A percentile compares a stretch with the other conserved stretches of the same genome.
phyloP scores from a whole-genome alignment of 352 stramenopile species.

The Phytophthora idaei region DNA sequence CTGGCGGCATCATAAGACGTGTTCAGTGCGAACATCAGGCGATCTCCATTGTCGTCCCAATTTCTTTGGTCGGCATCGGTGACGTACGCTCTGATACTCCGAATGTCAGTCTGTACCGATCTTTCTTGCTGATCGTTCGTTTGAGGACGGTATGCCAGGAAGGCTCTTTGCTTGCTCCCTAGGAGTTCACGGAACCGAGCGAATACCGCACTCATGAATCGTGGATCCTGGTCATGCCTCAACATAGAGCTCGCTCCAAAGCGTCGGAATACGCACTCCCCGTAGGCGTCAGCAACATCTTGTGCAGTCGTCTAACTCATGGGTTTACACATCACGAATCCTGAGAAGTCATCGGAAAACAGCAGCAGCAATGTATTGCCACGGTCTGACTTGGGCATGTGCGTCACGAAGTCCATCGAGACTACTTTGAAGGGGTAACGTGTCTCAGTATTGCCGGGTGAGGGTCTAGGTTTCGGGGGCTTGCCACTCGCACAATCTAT shows the following conservation, averaged over 20 bases:
- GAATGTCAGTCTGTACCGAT: conserved; percentile 5
- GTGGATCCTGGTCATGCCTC: too few species aligned
- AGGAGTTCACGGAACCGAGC: conserved; percentile 8
- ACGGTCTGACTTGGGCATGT: too few species aligned
- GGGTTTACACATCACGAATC: conserved; percentile 1
- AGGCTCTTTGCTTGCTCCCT: conserved; percentile 5
- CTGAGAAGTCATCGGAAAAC: too few species aligned
- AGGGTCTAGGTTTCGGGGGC: neutral
- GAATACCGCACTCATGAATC: neutral
- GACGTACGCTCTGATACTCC: conserved; percentile 6
- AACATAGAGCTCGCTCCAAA: neutral
- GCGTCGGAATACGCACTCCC: neutral
- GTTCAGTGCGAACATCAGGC: conserved; percentile 6
- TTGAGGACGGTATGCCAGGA: conserved; percentile 14
- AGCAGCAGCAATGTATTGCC: too few species aligned
- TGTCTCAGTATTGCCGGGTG: neutral
- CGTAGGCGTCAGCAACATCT: neutral
- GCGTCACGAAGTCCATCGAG: too few species aligned
- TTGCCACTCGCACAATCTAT: neutral
- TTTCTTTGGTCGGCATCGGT: conserved; percentile 7
- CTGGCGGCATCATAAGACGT: conserved; percentile 9
- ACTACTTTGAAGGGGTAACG: neutral
- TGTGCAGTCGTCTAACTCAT: neutral
- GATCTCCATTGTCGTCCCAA: conserved; percentile 11
- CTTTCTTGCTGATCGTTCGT: conserved; percentile 12